Conservation (phyloP, 2,329 filamentous ascomycete genomes). For the Aspergillus chevalieri region DNA sequence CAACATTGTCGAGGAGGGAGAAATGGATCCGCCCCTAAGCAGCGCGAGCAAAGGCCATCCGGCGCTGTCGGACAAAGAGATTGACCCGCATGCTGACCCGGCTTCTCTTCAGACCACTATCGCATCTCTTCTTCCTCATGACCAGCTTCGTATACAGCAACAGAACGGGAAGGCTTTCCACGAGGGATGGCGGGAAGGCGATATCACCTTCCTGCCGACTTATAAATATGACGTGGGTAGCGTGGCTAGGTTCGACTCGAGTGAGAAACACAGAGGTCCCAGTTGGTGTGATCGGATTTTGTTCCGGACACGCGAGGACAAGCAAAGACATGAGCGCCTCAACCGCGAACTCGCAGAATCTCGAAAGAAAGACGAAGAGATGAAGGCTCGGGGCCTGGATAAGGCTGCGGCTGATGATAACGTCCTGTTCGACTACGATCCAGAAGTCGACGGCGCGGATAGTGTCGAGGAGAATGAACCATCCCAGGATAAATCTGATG, state of each 20-base stretch:
- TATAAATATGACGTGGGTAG: constrained; percentile 99
- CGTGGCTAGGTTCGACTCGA: constrained; percentile 85
- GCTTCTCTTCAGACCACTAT: constrained; percentile 83
- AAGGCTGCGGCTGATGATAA: constrained; percentile 69
- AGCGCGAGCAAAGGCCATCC: constrained; percentile 5
- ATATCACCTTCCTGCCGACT: constrained; percentile 81
- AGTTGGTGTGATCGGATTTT: constrained; percentile 97
- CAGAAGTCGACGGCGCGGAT: constrained; percentile 64
- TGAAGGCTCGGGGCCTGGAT: constrained; percentile 73
- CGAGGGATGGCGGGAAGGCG: constrained; percentile 86
- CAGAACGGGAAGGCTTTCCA: constrained; percentile 72
- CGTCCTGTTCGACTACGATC: constrained; percentile 85
- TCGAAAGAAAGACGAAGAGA: constrained; percentile 71
- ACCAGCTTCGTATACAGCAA: constrained; percentile 74
- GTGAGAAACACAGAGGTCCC: constrained; percentile 84
- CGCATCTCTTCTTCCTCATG: constrained; percentile 78
- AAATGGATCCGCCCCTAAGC: constrained; percentile 3
- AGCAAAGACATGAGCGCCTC: constrained; percentile 58
- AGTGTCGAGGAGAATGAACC: constrained; percentile 55
- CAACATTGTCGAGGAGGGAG: constrained; percentile 5
- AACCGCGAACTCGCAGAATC: constrained; percentile 60
- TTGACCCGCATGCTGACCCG: constrained; percentile 69
- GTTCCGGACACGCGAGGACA: constrained; percentile 70
- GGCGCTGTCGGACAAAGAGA: constrained; percentile 52
- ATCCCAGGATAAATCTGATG: constrained; percentile 45